Conservation (phyloP, 2,329 filamentous ascomycete species). For the Trichoderma afroharzianum region DNA sequence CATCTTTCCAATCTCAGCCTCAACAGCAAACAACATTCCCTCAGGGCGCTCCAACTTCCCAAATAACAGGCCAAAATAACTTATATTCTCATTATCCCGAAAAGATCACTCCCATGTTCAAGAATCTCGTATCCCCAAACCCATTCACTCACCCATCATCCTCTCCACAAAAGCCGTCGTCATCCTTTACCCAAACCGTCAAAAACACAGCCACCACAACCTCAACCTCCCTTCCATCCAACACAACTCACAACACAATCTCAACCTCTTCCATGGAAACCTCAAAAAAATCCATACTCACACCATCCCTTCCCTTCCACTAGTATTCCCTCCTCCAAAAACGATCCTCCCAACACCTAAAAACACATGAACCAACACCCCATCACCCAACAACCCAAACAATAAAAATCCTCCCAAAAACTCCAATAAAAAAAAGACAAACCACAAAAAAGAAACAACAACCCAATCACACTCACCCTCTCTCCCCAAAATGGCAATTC, state of each 20-base stretch:
- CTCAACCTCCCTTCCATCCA: not conserved
- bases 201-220: not conserved
- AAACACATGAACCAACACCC: not conserved
- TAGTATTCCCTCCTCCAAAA: not conserved
- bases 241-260: not conserved
- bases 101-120: not conserved
- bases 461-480: conserved; percentile 16
- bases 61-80: not conserved
- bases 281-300: not conserved
- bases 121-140: not conserved
- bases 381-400: not conserved
- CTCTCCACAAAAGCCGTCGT: not conserved
- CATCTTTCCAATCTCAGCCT: not conserved
- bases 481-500: conserved; percentile 20
- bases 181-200: not conserved
- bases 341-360: not conserved
- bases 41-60: accelerated
- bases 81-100: not conserved
- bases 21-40: not conserved
- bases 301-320: not conserved
- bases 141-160: not conserved
- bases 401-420: not conserved
- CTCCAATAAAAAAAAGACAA: not conserved
- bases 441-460: not conserved
- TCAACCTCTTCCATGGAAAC: not conserved